phyloP scores from a whole-genome alignment of 768 basidiomycete species.

The Clathrus columnatus region DNA sequence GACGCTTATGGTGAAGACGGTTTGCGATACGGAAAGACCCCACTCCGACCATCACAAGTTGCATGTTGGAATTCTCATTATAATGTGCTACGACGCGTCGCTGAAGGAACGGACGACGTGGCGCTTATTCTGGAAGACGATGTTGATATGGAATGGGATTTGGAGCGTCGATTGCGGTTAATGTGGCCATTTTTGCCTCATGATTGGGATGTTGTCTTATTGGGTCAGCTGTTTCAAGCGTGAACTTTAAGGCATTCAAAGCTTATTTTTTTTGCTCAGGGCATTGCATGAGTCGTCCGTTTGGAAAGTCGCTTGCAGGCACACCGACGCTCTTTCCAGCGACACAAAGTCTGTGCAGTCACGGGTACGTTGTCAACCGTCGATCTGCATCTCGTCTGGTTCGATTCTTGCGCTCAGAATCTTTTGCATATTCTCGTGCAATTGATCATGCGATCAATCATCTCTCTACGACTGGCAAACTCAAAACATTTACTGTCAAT shows the following conservation, averaged over 20 bases:
- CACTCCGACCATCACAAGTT: not conserved
- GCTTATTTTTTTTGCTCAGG: not conserved
- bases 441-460: slow-evolving; percentile 67
- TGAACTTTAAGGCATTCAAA: no score
- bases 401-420: slow-evolving; percentile 47
- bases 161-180: slow-evolving; percentile 29
- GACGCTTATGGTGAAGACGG: not conserved
- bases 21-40: not conserved
- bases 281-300: not conserved
- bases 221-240: slow-evolving; percentile 37
- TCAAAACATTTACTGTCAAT: slow-evolving; percentile 56
- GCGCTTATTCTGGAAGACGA: slow-evolving; percentile 69
- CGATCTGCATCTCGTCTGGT: slow-evolving; percentile 53
- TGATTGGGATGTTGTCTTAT: slow-evolving; percentile 66
- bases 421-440: slow-evolving; percentile 70
- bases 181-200: slow-evolving; percentile 47
- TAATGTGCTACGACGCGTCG: not conserved
- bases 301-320: slow-evolving; percentile 28
- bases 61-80: slow-evolving; percentile 4
- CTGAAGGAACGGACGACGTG: slow-evolving; percentile 23
- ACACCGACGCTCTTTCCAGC: slow-evolving; percentile 48
- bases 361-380: slow-evolving; percentile 46
- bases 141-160: slow-evolving; percentile 65
- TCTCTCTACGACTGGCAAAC: slow-evolving; percentile 47
- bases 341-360: slow-evolving; percentile 67